Base-by-base conservation (phyloP, 257 asterid species). In the Jaltomata sinuosa region DNA sequence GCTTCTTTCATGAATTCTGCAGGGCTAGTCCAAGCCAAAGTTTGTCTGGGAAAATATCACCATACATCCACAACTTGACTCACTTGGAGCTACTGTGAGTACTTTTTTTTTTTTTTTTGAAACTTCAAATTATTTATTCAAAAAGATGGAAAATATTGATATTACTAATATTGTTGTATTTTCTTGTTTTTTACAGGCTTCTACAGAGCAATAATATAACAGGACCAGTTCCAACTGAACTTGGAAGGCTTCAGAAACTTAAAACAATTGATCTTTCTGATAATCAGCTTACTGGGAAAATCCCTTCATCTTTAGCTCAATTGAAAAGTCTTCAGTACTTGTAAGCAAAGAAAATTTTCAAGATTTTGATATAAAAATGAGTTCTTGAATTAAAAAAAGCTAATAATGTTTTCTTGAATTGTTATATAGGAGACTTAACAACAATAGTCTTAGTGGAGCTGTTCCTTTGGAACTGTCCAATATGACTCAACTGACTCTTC, bases 1-100 rank as follows among this genome's bases (percentile, higher is more conserved):
- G 62, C 40, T 18, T 84, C 49, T 77, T 81, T 83, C 83, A 40
- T 83, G 80, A 77, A 32, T 67, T 69, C 36, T 90, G 90, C 96
- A 97, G 99, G 84, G 91, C 94, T 83, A 90, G 92, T 85, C 95
- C 98, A 86, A 97, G 97, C 90, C 98, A 92, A 80, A 84, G 89
- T 83, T 91, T 97, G 84, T 94, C 98, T 0, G 99, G 99, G 52
- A 86, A 89, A 16, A 89, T 97, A 34, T 95, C 99, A 4, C 89
- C 80, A 0, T 94, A 97, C 83, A 91, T 97, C 19, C 94, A 93
- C 42, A 95, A 95, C 57, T 89, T 95, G 87, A 93, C 97, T 32
- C 95, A 89, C 87, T 95, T 97, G 87, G 92, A 91, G 83, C 90
- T 83, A 68, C 84, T 96, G 99, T 96, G 82, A 92, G 99, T 91